Conservation (phyloP, 1,284 basidiomycete genomes). For the Heterobasidion irregulare region DNA sequence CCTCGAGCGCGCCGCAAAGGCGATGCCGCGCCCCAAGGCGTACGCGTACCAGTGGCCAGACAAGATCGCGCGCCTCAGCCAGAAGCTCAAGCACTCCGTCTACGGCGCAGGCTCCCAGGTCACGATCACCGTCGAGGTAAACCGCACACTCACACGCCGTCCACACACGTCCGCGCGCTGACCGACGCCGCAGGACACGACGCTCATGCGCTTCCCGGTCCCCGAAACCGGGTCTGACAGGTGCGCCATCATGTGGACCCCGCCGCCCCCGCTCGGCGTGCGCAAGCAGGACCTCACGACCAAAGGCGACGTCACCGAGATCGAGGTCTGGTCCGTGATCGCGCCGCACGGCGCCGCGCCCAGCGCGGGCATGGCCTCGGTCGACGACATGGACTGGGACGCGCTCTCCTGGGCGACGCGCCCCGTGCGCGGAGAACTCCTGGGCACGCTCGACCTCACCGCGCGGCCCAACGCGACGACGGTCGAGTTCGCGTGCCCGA, state of each 20-base stretch:
- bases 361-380: too few species aligned
- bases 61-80: neutral
- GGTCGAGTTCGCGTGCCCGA: neutral
- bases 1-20: neutral
- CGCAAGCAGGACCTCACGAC: neutral
- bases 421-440: neutral
- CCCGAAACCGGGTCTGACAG: neutral
- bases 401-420: neutral
- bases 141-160: too few species aligned
- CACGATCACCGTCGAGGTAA: neutral
- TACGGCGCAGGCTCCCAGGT: neutral
- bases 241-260: neutral
- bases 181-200: neutral
- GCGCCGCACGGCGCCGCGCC: neutral
- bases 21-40: neutral
- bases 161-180: neutral
- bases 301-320: neutral
- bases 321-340: conserved; percentile 1
- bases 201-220: neutral
- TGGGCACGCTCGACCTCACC: neutral
- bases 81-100: neutral
- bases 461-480: neutral
- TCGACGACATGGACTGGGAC: neutral
- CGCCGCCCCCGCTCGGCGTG: neutral
- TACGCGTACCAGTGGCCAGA: neutral